Conservation (phyloP, 106 monocot species). For the Apostasia shenzhenica region DNA sequence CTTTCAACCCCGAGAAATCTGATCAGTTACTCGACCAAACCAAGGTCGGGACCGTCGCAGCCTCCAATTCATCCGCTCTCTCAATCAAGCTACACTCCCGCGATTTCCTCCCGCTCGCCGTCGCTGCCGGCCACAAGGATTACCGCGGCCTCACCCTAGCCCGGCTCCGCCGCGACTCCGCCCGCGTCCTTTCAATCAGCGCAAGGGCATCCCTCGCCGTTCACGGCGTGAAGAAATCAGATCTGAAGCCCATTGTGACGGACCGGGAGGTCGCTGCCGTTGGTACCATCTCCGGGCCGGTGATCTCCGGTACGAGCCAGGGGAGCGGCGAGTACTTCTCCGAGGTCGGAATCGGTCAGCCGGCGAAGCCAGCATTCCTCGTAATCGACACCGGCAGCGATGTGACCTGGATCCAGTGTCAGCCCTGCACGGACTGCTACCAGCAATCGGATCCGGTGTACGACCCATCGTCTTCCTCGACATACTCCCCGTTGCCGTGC, state of each 20-base stretch:
- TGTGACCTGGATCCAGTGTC: constrained; percentile 62
- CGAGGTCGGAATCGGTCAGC: constrained; percentile 38
- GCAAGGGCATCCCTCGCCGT: constrained; percentile 32
- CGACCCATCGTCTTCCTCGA: constrained; percentile 33
- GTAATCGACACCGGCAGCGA: constrained; percentile 76
- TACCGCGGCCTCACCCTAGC: constrained; percentile 50
- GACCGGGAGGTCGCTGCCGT: background rate
- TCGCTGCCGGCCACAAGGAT: constrained; percentile 20
- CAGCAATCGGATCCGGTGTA: constrained; percentile 55
- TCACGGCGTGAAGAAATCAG: constrained; percentile 19
- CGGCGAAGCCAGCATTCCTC: constrained; percentile 39
- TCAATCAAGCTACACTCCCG: background rate
- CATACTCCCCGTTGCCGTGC: constrained; percentile 35
- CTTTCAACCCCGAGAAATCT: constrained; percentile 13
- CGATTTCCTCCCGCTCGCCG: background rate
- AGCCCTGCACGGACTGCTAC: constrained; percentile 78
- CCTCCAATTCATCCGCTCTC: background rate
- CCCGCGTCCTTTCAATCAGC: constrained; percentile 24
- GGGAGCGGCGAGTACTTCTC: constrained; percentile 88
- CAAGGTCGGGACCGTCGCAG: background rate
- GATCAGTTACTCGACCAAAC: constrained; percentile 13
- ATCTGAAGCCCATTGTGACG: constrained; percentile 32
- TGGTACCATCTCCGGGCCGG: constrained; percentile 23
- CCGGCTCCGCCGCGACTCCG: constrained; percentile 51
- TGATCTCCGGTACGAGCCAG: constrained; percentile 59